Evolutionary conservation across 2,329 filamentous ascomycete genomes (phyloP).

Genomic region (Aspergillus sp.): DNA sequence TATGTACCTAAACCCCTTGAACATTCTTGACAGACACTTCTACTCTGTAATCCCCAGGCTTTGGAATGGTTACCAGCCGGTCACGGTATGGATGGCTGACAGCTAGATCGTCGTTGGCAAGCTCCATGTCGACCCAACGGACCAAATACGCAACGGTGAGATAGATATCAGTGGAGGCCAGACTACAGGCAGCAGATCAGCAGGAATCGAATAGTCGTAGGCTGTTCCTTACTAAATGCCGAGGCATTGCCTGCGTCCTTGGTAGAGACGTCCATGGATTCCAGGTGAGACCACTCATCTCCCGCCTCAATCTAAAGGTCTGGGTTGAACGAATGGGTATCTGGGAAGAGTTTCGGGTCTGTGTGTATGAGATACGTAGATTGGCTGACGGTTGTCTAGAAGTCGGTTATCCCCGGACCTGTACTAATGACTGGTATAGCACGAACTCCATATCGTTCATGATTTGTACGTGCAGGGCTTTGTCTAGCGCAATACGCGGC

Average conservation of each 20-base stretch:
- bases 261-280: background rate
- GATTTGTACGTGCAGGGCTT: background rate
- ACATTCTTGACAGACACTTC: background rate
- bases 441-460: background rate
- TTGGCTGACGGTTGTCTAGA: constrained; percentile 3
- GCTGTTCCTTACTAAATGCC: background rate
- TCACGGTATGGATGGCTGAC: background rate
- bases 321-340: constrained; percentile 1
- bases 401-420: background rate
- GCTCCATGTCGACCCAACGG: background rate
- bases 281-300: background rate
- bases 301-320: background rate
- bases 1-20: background rate
- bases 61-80: background rate
- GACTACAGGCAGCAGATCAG: background rate
- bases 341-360: background rate
- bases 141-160: background rate
- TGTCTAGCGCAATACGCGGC: background rate
- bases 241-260: constrained; percentile 4
- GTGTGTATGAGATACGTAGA: constrained; percentile 4
- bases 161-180: background rate
- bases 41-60: background rate
- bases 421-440: background rate
- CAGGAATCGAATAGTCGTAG: background rate
- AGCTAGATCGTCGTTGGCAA: background rate